Evolutionary conservation across 306 rosid species (phyloP).

Genomic region (Lotus japonicus): DNA sequence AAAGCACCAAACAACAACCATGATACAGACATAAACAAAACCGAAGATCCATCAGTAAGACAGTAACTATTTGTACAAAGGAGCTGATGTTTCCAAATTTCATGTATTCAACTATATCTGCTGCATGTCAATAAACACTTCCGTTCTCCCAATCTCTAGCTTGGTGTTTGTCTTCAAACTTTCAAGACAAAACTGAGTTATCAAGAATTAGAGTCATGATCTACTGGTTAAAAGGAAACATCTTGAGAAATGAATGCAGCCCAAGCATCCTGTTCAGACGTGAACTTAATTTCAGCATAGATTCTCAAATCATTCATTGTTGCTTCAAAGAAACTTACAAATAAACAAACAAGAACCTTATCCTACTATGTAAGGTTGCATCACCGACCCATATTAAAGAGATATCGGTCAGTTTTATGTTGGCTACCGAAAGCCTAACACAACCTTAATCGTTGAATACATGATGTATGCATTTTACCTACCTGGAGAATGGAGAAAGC

Average conservation of each 20-base stretch:
- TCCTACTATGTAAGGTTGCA: no score
- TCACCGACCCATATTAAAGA: no score
- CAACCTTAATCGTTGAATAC: no score
- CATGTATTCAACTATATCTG: not conserved
- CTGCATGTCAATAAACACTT: slow-evolving; percentile 18
- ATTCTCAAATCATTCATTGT: not conserved
- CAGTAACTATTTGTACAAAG: slow-evolving; percentile 33
- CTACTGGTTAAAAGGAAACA: slow-evolving; percentile 38
- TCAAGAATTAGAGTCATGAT: slow-evolving; percentile 11
- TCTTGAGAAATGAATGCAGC: slow-evolving; percentile 66
- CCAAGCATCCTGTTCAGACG: slow-evolving; percentile 77
- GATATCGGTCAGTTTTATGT: no score
- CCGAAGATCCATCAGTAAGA: slow-evolving; percentile 13
- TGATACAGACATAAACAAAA: slow-evolving; percentile 26
- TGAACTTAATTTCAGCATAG: not conserved
- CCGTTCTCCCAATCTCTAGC: not conserved
- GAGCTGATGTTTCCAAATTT: slow-evolving; percentile 16
- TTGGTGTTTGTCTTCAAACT: slow-evolving; percentile 16
- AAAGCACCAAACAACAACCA: slow-evolving; percentile 27
- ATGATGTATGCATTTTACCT: not conserved
- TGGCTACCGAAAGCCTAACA: no score
- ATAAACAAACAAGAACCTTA: no score
- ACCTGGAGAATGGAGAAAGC: slow-evolving; percentile 90
- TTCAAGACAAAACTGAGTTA: slow-evolving; percentile 22
- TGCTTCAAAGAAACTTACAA: not conserved